Percentiles rank a stretch among this genome's conserved stretches.
Evolutionary conservation across 805 yeast genomes (phyloP).

Genomic region (Candida germanica): DNA sequence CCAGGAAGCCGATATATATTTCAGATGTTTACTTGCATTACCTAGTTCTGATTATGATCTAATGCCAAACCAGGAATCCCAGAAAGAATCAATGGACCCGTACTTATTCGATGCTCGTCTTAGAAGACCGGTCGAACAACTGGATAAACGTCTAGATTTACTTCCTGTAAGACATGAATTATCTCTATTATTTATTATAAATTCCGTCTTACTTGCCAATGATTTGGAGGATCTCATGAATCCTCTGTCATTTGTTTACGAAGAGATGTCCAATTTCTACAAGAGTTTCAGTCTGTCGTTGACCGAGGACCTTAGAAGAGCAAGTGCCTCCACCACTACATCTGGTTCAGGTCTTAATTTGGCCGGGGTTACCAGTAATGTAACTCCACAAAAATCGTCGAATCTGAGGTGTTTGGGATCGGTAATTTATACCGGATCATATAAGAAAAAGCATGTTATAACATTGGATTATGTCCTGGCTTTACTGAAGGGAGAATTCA

Average conservation of each 20-base stretch:
- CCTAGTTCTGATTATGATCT: conserved; percentile 16
- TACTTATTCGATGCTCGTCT: not conserved
- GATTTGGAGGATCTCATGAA: conserved; percentile 16
- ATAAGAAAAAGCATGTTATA: conserved; percentile 24
- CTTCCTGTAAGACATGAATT: conserved; percentile 27
- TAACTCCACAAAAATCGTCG: not conserved
- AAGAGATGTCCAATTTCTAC: conserved; percentile 19
- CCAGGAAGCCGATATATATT: conserved; percentile 21
- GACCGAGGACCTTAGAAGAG: not conserved
- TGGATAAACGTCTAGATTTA: not conserved
- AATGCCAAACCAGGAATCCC: conserved; percentile 1
- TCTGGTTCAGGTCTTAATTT: conserved; percentile 2
- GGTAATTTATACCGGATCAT: conserved; percentile 24
- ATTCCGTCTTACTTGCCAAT: conserved; percentile 19
- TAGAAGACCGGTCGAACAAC: not conserved
- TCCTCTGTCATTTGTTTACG: conserved; percentile 13
- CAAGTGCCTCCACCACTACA: conserved; percentile 5
- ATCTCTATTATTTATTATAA: conserved; percentile 25
- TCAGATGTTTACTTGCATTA: conserved; percentile 21
- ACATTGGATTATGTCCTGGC: conserved; percentile 4
- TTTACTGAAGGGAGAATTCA: conserved; percentile 1
- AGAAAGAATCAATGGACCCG: conserved; percentile 3
- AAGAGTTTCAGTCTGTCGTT: conserved; percentile 10
- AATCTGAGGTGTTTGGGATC: conserved; percentile 13
- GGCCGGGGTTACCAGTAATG: not conserved